Percentiles rank a stretch among this genome's conserved stretches.
Evolutionary conservation across 2,329 filamentous ascomycete genomes (phyloP).

Genomic region (Nothophoma quercina): DNA sequence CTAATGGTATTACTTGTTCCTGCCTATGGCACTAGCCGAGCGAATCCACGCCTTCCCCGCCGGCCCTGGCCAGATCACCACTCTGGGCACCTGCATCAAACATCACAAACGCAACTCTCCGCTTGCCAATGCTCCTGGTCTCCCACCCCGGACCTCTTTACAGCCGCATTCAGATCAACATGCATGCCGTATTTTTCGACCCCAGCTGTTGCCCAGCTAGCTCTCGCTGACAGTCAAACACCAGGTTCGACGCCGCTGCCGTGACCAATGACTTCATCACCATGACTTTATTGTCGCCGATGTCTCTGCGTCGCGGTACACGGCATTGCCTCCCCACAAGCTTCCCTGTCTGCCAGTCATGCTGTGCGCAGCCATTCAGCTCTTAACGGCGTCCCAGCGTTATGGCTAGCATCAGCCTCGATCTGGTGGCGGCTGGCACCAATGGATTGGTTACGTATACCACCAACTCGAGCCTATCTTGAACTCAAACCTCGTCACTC

Average conservation of each 20-base stretch:
- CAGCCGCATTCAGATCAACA: constrained; percentile 16
- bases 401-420: constrained; percentile 21
- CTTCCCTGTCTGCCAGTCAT: constrained; percentile 10
- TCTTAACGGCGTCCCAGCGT: constrained; percentile 32
- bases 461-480: background rate
- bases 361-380: constrained; percentile 6
- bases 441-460: background rate
- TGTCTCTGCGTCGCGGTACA: constrained; percentile 14
- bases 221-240: constrained; percentile 15
- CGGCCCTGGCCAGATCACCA: constrained; percentile 18
- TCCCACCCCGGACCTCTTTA: constrained; percentile 13
- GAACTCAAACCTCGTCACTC: background rate
- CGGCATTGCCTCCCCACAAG: constrained; percentile 9
- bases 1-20: constrained; percentile 20
- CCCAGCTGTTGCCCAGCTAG: constrained; percentile 23
- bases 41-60: constrained; percentile 20
- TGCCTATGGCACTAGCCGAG: constrained; percentile 16
- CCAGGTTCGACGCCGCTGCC: constrained; percentile 23
- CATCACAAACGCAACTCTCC: constrained; percentile 16
- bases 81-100: constrained; percentile 19
- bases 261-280: constrained; percentile 20
- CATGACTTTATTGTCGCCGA: constrained; percentile 26
- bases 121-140: constrained; percentile 5
- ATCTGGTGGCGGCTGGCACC: constrained; percentile 20
- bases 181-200: constrained; percentile 17